Evolutionary conservation across 495 filamentous ascomycete species (phyloP).

Genomic region (Xylaria castorea): DNA sequence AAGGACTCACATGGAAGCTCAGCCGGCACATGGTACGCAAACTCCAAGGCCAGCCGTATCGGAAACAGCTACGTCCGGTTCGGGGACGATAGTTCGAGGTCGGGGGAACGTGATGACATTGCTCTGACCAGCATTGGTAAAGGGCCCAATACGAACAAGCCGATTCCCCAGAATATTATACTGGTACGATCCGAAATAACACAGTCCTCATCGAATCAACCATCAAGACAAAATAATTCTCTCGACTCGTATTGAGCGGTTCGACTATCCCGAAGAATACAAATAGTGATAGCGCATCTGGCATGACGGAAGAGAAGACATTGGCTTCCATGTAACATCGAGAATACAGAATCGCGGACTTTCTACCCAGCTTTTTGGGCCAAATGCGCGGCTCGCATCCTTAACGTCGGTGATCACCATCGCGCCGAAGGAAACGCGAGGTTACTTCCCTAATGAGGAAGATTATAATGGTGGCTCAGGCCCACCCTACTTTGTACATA

Average conservation of each 20-base stretch:
- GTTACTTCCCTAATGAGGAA: not conserved
- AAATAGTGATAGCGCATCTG: not conserved
- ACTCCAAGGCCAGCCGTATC: conserved; percentile 26
- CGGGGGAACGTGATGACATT: conserved; percentile 25
- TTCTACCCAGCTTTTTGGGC: not conserved
- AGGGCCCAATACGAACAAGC: conserved; percentile 25
- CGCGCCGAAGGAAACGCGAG: not conserved
- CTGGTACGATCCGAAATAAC: conserved; percentile 33
- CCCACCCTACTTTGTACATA: conserved; percentile 24
- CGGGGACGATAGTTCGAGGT: conserved; percentile 27
- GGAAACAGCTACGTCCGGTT: conserved; percentile 34
- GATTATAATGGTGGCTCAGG: not conserved
- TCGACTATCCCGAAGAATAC: not conserved
- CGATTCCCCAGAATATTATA: conserved; percentile 31
- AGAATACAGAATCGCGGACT: not conserved
- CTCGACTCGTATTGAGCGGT: conserved; percentile 12
- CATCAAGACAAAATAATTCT: conserved; percentile 1
- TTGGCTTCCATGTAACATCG: not conserved
- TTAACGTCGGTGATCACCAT: not conserved
- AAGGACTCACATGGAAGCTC: conserved; percentile 25
- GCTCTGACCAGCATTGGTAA: conserved; percentile 31
- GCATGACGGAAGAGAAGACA: not conserved
- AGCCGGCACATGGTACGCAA: conserved; percentile 30
- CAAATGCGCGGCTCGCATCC: not conserved
- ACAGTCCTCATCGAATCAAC: conserved; percentile 24